Conservation (phyloP, 2,329 filamentous ascomycete genomes). For the Aspergillus floridensis region DNA sequence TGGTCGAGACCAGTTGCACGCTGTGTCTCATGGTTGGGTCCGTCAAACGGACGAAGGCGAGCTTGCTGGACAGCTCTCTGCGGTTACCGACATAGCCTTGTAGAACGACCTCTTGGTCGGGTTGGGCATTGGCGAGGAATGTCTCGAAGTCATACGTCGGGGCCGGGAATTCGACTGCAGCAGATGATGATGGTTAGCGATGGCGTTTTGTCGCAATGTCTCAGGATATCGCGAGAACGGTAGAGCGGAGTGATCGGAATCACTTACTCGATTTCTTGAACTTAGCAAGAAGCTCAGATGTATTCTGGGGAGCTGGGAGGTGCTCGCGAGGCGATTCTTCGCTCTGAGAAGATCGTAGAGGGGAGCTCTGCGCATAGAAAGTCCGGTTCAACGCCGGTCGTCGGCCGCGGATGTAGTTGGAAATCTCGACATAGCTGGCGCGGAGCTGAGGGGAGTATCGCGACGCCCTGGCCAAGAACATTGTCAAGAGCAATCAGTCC, state of each 20-base stretch:
- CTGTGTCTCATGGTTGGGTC: constrained; percentile 44
- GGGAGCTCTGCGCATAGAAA: constrained; percentile 5
- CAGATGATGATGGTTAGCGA: constrained; percentile 7
- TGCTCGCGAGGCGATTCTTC: constrained; percentile 23
- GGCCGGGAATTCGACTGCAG: constrained; percentile 47
- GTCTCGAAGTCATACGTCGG: constrained; percentile 43
- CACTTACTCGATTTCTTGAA: constrained; percentile 48
- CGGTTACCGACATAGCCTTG: constrained; percentile 72
- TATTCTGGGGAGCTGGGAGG: constrained; percentile 7
- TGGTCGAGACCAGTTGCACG: constrained; percentile 52
- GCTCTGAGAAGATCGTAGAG: constrained; percentile 23
- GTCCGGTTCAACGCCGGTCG: constrained; percentile 9
- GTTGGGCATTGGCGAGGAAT: constrained; percentile 30
- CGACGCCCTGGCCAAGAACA: constrained; percentile 25
- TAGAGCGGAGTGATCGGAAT: constrained; percentile 8
- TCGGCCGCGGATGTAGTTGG: constrained; percentile 33
- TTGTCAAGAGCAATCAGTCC: constrained; percentile 4
- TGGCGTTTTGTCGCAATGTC: not conserved
- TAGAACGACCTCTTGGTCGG: constrained; percentile 50
- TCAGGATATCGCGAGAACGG: not conserved
- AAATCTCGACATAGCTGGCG: constrained; percentile 39
- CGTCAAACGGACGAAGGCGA: constrained; percentile 66
- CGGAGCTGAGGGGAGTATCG: constrained; percentile 28
- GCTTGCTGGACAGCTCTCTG: constrained; percentile 63
- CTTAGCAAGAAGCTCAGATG: constrained; percentile 35